Percentiles rank a stretch among this genome's conserved stretches.
phyloP scores from a whole-genome alignment of 116 monocot species.

The Thalassia testudinum region DNA sequence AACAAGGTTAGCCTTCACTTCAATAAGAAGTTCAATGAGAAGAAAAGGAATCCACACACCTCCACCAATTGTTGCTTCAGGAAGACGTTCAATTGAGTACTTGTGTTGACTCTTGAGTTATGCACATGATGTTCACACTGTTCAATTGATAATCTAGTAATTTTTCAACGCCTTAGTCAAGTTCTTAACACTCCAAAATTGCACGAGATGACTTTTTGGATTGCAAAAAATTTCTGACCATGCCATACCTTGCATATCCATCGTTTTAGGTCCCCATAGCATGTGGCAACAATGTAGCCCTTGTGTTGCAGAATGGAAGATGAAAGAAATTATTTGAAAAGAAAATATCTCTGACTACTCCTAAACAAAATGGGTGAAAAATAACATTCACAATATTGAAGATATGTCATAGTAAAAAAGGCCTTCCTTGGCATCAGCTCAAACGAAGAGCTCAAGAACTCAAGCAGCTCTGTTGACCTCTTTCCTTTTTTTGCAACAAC shows the following conservation, averaged over 20 bases:
- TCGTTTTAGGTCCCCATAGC: constrained; percentile 94
- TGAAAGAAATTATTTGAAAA: too few species aligned
- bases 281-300: constrained; percentile 98
- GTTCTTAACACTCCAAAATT: not conserved
- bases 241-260: constrained; percentile 78
- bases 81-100: constrained; percentile 72
- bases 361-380: too few species aligned
- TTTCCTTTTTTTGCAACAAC: too few species aligned
- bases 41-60: constrained; percentile 14
- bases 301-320: constrained; percentile 40
- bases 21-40: too few species aligned
- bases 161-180: not conserved
- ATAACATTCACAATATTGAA: too few species aligned
- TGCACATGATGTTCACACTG: constrained; percentile 84
- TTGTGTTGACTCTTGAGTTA: constrained; percentile 52
- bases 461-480: too few species aligned
- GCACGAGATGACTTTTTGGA: too few species aligned
- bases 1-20: too few species aligned
- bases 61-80: constrained; percentile 84
- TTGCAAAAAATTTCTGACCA: not conserved
- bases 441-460: too few species aligned
- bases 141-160: constrained; percentile 21
- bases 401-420: too few species aligned
- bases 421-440: too few species aligned
- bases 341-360: too few species aligned